Evolutionary conservation across 768 basidiomycete genomes (phyloP).

Genomic region (Pleurotus tuoliensis): DNA sequence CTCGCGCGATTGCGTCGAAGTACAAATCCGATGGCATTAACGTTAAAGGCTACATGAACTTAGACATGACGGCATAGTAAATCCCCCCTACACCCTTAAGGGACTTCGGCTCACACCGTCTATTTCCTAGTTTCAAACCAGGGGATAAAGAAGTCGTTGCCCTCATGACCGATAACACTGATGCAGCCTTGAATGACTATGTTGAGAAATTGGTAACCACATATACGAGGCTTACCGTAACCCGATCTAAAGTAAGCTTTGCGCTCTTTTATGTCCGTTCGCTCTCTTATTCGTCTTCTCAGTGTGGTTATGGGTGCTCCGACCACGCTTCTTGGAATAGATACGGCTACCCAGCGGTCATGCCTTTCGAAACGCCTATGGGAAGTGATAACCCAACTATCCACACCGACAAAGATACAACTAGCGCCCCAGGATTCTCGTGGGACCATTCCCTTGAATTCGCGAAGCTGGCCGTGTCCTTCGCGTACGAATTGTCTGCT

Average conservation of each 20-base stretch:
- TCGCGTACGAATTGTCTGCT: conserved; percentile 46
- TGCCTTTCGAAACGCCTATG: conserved; percentile 41
- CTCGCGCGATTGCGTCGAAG: conserved; percentile 47
- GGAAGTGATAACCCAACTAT: conserved; percentile 40
- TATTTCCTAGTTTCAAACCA: conserved; percentile 36
- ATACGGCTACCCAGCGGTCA: conserved; percentile 34
- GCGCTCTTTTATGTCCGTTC: not conserved
- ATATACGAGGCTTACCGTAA: conserved; percentile 33
- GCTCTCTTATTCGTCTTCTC: not conserved
- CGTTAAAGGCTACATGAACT: conserved; percentile 48
- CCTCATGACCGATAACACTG: conserved; percentile 36
- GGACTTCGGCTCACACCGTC: conserved; percentile 6
- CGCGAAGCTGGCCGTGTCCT: conserved; percentile 55
- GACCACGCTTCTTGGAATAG: conserved; percentile 46
- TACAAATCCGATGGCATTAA: conserved; percentile 42
- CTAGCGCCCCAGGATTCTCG: conserved; percentile 41
- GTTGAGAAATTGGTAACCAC: conserved; percentile 35
- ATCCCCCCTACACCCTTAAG: conserved; percentile 5
- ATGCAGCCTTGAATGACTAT: conserved; percentile 37
- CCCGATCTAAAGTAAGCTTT: conserved; percentile 31
- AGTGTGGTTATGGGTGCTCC: conserved; percentile 41
- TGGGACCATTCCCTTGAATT: conserved; percentile 54
- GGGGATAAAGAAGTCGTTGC: conserved; percentile 40
- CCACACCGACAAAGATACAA: conserved; percentile 42
- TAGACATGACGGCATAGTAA: conserved; percentile 38